These are phyloP conservation scores for Tetraselmis chui DNA, from an alignment of 139 green algal genomes.

Conservation along the genomic window DNA sequence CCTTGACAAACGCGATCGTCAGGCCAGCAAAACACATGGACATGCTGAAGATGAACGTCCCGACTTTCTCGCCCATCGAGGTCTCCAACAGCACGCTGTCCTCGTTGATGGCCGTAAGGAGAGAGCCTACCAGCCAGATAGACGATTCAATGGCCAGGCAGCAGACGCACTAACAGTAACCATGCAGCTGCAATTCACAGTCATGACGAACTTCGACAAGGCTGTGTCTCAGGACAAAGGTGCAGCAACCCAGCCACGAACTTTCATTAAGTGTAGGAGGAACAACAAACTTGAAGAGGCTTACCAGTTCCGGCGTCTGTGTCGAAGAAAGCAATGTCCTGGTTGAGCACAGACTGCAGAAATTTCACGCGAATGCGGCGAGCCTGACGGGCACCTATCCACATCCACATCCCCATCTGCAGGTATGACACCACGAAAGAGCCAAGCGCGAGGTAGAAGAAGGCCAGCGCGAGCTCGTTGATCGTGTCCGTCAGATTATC, in stretches of 20 bases:
- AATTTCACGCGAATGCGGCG: slow-evolving; percentile 37
- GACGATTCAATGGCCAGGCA: too few species aligned
- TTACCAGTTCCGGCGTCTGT: slow-evolving; percentile 41
- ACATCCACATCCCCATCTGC: not conserved
- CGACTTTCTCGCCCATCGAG: not conserved
- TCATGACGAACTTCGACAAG: too few species aligned
- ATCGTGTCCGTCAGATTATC: slow-evolving; percentile 1
- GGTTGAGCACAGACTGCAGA: slow-evolving; percentile 52
- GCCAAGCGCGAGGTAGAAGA: slow-evolving; percentile 58
- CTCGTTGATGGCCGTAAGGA: slow-evolving; percentile 22
- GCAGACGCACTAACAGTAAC: too few species aligned
- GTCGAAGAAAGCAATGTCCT: slow-evolving; percentile 86
- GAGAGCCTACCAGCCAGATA: too few species aligned
- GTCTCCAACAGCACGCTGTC: slow-evolving; percentile 27
- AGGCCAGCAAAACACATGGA: slow-evolving; percentile 8
- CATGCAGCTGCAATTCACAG: too few species aligned
- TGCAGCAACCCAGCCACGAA: too few species aligned
- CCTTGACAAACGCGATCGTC: slow-evolving; percentile 40
- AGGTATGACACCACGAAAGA: slow-evolving; percentile 28
- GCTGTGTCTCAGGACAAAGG: too few species aligned
- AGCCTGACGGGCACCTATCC: slow-evolving; percentile 13
- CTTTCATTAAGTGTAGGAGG: too few species aligned
- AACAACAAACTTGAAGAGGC: too few species aligned
- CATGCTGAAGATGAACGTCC: slow-evolving; percentile 31
- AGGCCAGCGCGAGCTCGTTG: slow-evolving; percentile 39